These are phyloP conservation scores for Rhododendron ovatum DNA, from an alignment of 148 eudicot genomes.

Conservation along the genomic window DNA sequence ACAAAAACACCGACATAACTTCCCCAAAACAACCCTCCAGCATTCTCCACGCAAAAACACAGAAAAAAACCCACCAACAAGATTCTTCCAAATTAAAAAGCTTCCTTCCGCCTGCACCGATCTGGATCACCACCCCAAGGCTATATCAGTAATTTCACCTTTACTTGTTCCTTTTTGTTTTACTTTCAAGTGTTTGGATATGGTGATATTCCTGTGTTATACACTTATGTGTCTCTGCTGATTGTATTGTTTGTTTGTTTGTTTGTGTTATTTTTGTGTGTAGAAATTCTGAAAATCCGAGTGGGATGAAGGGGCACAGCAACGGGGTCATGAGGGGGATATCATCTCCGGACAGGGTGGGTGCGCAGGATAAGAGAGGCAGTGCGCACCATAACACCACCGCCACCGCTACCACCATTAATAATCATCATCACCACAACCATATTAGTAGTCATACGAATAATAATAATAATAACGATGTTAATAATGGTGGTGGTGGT, in stretches of 20 bases:
- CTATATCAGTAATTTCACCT: slow-evolving; percentile 22
- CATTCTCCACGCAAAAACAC: slow-evolving; percentile 11
- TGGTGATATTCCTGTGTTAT: neutral
- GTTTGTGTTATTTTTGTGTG: neutral
- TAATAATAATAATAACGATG: neutral
- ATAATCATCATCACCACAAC: slow-evolving; percentile 1
- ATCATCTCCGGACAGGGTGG: slow-evolving; percentile 54
- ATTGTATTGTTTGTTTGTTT: neutral
- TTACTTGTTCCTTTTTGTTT: neutral
- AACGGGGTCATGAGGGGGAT: slow-evolving; percentile 48
- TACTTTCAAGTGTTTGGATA: too few relatives aligned
- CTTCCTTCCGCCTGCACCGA: slow-evolving; percentile 1
- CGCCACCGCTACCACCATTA: neutral
- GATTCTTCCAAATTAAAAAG: neutral
- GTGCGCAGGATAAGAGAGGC: slow-evolving; percentile 40
- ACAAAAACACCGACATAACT: neutral
- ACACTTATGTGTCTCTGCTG: neutral
- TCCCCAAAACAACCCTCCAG: slow-evolving; percentile 12
- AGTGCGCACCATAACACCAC: slow-evolving; percentile 26
- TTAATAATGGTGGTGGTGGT: slow-evolving; percentile 3
- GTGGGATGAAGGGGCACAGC: slow-evolving; percentile 69
- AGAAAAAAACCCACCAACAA: too few relatives aligned
- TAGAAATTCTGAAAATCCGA: slow-evolving; percentile 65
- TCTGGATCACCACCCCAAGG: slow-evolving; percentile 20
- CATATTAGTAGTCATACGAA: neutral